Conservation (phyloP, 2,329 filamentous ascomycete species). For the Colletotrichum spinosum region DNA sequence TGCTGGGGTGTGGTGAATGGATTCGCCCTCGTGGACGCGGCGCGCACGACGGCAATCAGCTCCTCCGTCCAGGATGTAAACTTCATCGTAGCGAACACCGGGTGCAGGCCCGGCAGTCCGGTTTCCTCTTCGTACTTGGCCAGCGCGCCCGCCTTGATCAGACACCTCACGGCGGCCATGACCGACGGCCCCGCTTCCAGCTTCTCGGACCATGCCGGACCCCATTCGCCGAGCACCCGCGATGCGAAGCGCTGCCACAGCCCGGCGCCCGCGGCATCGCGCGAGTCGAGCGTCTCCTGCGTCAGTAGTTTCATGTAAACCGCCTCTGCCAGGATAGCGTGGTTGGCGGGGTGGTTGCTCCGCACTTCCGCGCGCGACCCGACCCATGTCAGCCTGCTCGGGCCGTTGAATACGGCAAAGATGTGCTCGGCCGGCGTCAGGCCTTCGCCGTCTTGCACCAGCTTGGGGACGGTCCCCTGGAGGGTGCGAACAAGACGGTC, state of each 20-base stretch:
- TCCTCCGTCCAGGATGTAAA: background rate
- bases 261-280: constrained; percentile 1
- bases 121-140: constrained; percentile 16
- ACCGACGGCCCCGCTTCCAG: background rate
- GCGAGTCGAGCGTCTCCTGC: background rate
- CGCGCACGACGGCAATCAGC: too few species aligned
- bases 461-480: constrained; percentile 38
- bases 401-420: constrained; percentile 40
- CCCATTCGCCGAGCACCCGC: constrained; percentile 3
- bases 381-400: too few species aligned
- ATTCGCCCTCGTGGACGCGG: too few species aligned
- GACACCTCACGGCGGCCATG: constrained; percentile 1
- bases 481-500: constrained; percentile 41
- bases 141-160: constrained; percentile 6
- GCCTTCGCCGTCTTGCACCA: constrained; percentile 37
- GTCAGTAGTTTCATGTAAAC: constrained; percentile 13
- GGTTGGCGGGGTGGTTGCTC: background rate
- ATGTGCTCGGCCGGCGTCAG: constrained; percentile 46
- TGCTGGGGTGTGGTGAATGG: too few species aligned
- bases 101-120: background rate
- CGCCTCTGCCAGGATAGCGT: background rate
- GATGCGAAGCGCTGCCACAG: constrained; percentile 31
- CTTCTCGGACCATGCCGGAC: background rate
- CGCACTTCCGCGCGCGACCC: too few species aligned
- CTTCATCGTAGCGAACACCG: background rate